Evolutionary conservation across 1,139 yeast species (phyloP).

Genomic region (Protomyces inundatus): DNA sequence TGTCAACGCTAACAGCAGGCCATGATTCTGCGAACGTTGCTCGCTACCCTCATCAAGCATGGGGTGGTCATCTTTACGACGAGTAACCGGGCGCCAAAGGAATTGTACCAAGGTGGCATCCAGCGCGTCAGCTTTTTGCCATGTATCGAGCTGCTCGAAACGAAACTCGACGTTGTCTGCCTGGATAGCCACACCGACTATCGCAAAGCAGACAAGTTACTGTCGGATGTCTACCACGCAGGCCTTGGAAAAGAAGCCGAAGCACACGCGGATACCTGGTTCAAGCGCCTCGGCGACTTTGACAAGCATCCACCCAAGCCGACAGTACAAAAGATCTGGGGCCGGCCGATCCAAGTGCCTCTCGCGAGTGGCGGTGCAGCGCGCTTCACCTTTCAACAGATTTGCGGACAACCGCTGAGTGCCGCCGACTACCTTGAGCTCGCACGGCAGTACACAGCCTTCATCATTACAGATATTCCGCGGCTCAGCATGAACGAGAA

Average conservation of each 20-base stretch:
- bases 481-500: constrained; percentile 68
- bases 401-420: constrained; percentile 83
- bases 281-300: constrained; percentile 62
- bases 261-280: constrained; percentile 74
- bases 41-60: constrained; percentile 56
- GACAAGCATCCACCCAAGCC: constrained; percentile 42
- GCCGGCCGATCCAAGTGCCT: constrained; percentile 73
- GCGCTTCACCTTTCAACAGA: constrained; percentile 74
- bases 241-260: constrained; percentile 60
- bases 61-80: constrained; percentile 90
- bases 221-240: constrained; percentile 70
- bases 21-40: constrained; percentile 77
- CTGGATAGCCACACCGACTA: constrained; percentile 91
- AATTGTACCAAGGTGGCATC: constrained; percentile 83
- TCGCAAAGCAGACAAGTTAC: constrained; percentile 78
- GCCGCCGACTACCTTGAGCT: constrained; percentile 90
- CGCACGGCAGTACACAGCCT: constrained; percentile 70
- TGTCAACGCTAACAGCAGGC: constrained; percentile 97
- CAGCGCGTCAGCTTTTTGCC: constrained; percentile 89
- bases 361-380: constrained; percentile 73
- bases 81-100: constrained; percentile 91
- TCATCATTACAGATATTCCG: constrained; percentile 88
- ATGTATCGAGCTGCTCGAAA: constrained; percentile 73
- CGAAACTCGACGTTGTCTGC: constrained; percentile 67
- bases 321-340: constrained; percentile 69